Base-by-base conservation (phyloP, 306 rosid species). In the Sphenostylis stenocarpa region DNA sequence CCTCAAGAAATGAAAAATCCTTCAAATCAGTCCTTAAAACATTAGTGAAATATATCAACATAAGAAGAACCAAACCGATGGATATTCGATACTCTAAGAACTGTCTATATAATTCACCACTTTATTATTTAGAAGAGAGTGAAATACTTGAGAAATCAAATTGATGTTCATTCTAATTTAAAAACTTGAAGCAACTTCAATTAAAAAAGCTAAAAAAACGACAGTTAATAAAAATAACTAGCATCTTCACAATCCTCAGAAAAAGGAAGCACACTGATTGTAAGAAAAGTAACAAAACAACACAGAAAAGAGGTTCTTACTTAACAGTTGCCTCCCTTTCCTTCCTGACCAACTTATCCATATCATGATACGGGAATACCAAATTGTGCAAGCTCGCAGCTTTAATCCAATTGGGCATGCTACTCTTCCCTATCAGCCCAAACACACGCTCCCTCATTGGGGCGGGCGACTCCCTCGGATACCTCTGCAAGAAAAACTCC, bases 381-480 rank as follows among this genome's bases (percentile, higher is more conserved):
- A 94, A 73, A 75, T 87, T 87, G 75, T 94, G 97, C 87, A 94
- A 90, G 83, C 96, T 88, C 10, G 98, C 96, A 0, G 83, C 96
- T 80, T 86, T 90, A 67, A 91, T 88, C 96, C 98, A 90, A 81
- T 58, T 55, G 3, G 97, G 96, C 86, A 94, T 66, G 61, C 26
- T 77, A 74, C 86, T 69, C 90, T 91, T 94, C 75, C 98, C 97
- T 31, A 90, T 90, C 79, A 94, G 81, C 29, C 77, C 98, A 33
- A 83, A 91, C 36, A 94, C 93, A 70, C 98, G 81, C 76, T 94
- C 98, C 77, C 98, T 88, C 90, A 94, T 87, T 1, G 98, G 94
- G 38, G 89, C 98, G 3, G 96, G 96, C 19, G 91, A 60, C 77
- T 94, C 98, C 90, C 93, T 90, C 34, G 98, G 97, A 85, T 87